Percentiles rank a stretch among this genome's conserved stretches.
phyloP scores from a whole-genome alignment of 1,284 basidiomycete species.

The Boletus sp. region DNA sequence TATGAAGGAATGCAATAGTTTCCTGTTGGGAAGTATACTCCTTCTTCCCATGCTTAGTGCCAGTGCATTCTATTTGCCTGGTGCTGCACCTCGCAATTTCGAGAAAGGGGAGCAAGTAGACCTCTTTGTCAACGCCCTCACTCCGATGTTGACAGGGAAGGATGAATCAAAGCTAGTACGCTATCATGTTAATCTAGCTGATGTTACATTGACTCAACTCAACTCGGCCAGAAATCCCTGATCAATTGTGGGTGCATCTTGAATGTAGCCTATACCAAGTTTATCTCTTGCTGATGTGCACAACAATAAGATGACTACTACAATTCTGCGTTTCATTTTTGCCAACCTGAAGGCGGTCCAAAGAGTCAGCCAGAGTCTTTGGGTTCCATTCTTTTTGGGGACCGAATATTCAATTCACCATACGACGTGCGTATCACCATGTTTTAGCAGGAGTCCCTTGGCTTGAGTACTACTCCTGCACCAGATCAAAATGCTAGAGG shows the following conservation, averaged over 20 bases:
- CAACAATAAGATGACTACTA: constrained; percentile 77
- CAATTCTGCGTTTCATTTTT: constrained; percentile 84
- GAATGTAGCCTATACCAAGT: neutral
- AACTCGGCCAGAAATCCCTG: constrained; percentile 63
- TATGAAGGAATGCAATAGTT: constrained; percentile 20
- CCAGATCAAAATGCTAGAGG: constrained; percentile 74
- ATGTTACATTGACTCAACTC: constrained; percentile 13
- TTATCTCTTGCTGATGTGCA: constrained; percentile 11
- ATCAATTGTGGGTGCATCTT: constrained; percentile 62
- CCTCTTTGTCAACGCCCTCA: constrained; percentile 83
- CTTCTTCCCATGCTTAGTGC: constrained; percentile 23
- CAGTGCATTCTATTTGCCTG: constrained; percentile 67
- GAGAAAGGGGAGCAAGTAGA: constrained; percentile 66
- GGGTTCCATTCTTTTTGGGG: constrained; percentile 94
- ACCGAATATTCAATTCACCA: constrained; percentile 90
- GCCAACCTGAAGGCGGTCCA: constrained; percentile 74
- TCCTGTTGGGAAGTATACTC: constrained; percentile 19
- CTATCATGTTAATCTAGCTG: constrained; percentile 18
- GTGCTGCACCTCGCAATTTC: constrained; percentile 82
- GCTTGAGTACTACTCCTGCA: constrained; percentile 7
- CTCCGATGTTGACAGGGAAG: constrained; percentile 72
- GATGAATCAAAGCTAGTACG: constrained; percentile 78
- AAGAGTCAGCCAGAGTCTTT: constrained; percentile 84
- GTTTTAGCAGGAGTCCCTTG: neutral
- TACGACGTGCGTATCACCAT: constrained; percentile 63